phyloP scores from a whole-genome alignment of 352 stramenopile species.

The Hyaloperonospora arabidopsidis region DNA sequence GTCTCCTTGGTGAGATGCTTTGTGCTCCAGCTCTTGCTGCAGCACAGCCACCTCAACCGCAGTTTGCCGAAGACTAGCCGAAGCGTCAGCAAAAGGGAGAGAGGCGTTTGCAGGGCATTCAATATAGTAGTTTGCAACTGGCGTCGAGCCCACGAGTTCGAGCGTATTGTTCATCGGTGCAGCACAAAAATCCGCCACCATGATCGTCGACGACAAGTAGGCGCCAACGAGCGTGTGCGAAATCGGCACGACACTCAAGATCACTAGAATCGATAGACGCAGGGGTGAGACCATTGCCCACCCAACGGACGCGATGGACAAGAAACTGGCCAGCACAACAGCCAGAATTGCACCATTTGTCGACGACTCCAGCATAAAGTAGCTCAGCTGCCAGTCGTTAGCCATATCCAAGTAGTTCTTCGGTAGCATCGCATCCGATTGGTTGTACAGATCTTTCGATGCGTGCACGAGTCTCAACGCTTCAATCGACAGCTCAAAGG shows the following conservation, averaged over 20 bases:
- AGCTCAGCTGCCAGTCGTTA: constrained; percentile 57
- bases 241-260: constrained; percentile 67
- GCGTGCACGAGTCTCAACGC: constrained; percentile 48
- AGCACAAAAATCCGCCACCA: constrained; percentile 75
- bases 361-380: constrained; percentile 77
- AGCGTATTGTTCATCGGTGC: constrained; percentile 58
- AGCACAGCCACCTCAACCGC: constrained; percentile 24
- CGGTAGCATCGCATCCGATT: constrained; percentile 43
- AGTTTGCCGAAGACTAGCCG: constrained; percentile 31
- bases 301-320: constrained; percentile 72
- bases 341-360: constrained; percentile 74
- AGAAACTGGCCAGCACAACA: constrained; percentile 62
- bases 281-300: constrained; percentile 74
- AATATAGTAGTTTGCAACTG: constrained; percentile 53
- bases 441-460: constrained; percentile 45
- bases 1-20: constrained; percentile 41
- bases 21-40: constrained; percentile 44
- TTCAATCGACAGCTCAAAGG: constrained; percentile 60
- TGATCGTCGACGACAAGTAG: constrained; percentile 71
- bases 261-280: constrained; percentile 64
- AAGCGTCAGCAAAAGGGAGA: constrained; percentile 35
- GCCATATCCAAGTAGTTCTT: constrained; percentile 49
- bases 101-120: constrained; percentile 49
- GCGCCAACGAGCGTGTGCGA: constrained; percentile 74
- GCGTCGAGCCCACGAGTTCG: constrained; percentile 44